Evolutionary conservation across 2,329 filamentous ascomycete genomes (phyloP).

Genomic region (Alternaria incomplexa): DNA sequence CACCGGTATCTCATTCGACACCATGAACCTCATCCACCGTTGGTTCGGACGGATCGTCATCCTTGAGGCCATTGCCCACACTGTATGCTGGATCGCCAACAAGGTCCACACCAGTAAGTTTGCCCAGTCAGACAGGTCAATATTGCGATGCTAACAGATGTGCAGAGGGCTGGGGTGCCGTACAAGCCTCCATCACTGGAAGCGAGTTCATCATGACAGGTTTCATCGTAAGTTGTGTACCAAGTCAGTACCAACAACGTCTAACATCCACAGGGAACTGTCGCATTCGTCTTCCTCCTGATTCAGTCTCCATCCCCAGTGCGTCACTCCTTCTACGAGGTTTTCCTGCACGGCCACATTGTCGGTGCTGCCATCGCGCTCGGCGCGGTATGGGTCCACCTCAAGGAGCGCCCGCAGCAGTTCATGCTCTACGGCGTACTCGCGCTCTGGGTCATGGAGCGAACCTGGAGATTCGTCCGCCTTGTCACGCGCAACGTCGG

Average conservation of each 20-base stretch:
- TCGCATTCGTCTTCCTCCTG: conserved; percentile 66
- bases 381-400: conserved; percentile 70
- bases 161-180: conserved; percentile 58
- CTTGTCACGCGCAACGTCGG: conserved; percentile 72
- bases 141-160: conserved; percentile 15
- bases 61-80: conserved; percentile 71
- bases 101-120: conserved; percentile 49
- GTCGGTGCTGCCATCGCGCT: conserved; percentile 65
- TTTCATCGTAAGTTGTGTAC: conserved; percentile 62
- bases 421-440: conserved; percentile 67
- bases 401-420: conserved; percentile 63
- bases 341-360: conserved; percentile 77
- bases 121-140: not conserved
- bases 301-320: conserved; percentile 74
- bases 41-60: conserved; percentile 81
- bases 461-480: conserved; percentile 63
- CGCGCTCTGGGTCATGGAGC: conserved; percentile 71
- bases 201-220: conserved; percentile 64
- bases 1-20: conserved; percentile 78
- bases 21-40: conserved; percentile 80
- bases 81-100: conserved; percentile 62
- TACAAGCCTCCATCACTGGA: conserved; percentile 49
- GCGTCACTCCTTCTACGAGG: conserved; percentile 80
- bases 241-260: conserved; percentile 65
- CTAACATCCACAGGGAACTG: conserved; percentile 62